A percentile compares a stretch with the other conserved stretches of the same genome.
These are phyloP conservation scores for Rhizopus sp. DNA, from an alignment of 371 early-diverging fungal species.

Conservation along the genomic window DNA sequence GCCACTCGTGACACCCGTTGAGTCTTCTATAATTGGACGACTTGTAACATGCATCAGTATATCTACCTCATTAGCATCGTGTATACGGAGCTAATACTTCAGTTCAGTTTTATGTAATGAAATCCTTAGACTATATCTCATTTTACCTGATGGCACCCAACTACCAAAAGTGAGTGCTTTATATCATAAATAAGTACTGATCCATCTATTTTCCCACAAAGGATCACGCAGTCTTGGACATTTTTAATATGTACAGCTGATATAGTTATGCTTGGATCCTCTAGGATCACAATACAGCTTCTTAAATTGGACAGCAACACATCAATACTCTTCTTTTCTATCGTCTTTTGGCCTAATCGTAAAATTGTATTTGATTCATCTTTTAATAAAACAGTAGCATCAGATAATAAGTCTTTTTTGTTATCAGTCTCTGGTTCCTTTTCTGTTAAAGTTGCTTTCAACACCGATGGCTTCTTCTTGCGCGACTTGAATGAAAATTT, in stretches of 20 bases:
- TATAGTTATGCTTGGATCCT: constrained; percentile 20
- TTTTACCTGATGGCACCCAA: constrained; percentile 78
- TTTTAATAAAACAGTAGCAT: constrained; percentile 30
- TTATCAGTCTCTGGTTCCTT: neutral
- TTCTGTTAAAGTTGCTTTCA: constrained; percentile 3
- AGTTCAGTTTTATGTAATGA: neutral
- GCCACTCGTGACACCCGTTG: constrained; percentile 59
- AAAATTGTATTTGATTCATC: constrained; percentile 12
- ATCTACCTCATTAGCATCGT: constrained; percentile 62
- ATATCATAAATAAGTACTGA: constrained; percentile 71
- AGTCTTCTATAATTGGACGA: constrained; percentile 84
- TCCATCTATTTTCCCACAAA: constrained; percentile 67
- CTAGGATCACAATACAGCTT: constrained; percentile 59
- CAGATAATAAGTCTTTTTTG: constrained; percentile 9
- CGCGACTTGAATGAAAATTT: constrained; percentile 69
- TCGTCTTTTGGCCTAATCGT: constrained; percentile 1
- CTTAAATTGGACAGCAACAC: constrained; percentile 54
- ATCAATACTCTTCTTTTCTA: constrained; percentile 35
- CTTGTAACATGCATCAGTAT: constrained; percentile 70
- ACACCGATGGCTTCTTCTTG: constrained; percentile 26
- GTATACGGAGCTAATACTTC: constrained; percentile 69
- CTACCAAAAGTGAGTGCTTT: constrained; percentile 54
- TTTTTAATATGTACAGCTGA: constrained; percentile 73
- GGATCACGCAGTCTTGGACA: constrained; percentile 59
- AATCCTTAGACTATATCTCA: neutral